Base-by-base conservation (phyloP, 2,329 filamentous ascomycete genomes). In the Microsporum ferrugineum region DNA sequence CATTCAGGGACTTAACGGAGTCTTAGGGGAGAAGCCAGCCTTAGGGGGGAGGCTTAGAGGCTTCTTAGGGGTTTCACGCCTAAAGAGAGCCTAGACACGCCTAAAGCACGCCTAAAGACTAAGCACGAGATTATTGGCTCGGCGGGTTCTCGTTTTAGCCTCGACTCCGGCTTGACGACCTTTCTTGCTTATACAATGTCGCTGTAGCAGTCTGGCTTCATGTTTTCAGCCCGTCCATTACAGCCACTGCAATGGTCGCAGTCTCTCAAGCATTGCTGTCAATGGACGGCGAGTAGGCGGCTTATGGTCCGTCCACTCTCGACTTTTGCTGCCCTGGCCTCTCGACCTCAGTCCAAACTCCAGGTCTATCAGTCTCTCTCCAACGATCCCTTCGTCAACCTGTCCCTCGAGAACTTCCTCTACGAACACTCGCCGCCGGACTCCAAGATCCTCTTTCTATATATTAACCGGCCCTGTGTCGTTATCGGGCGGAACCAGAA, bases 401-500 rank as follows among this genome's bases (percentile, higher is more conserved):
- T 99, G 62, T 91, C 91, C 36, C 87, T 96, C 68, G 94, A 99
- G 77, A 90, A 97, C 72, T 87, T 89, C 72, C 85, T 99, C 34
- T 83, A 97, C 5, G 84, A 89, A 68, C 84, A 84, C 60, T 86
- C 87, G 0, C 82, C 86, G 1, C 78, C 84, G 5, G 82, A 88
- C 63, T 90, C 90, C 10, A 87, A 83, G 12, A 75, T 97, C 58
- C 82, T 97, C 1, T 88, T 97, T 61, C 82, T 96, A 58, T 99
- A 97, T 77, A 83, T 85, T 68, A 97, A 99, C 75, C 76, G 84
- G 41, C 91, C 92, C 0, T 91, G 89, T 71, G 82, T 99, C 63
- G 86, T 99, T 71, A 87, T 99, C 66, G 94, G 94, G 49, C 86
- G 94, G 63, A 99, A 99, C 73, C 94, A 99, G 77, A 99, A 99